Percentiles rank a stretch among this genome's conserved stretches.
Conservation (phyloP, 495 filamentous ascomycete species). For the Aspergillus bridgeri region DNA sequence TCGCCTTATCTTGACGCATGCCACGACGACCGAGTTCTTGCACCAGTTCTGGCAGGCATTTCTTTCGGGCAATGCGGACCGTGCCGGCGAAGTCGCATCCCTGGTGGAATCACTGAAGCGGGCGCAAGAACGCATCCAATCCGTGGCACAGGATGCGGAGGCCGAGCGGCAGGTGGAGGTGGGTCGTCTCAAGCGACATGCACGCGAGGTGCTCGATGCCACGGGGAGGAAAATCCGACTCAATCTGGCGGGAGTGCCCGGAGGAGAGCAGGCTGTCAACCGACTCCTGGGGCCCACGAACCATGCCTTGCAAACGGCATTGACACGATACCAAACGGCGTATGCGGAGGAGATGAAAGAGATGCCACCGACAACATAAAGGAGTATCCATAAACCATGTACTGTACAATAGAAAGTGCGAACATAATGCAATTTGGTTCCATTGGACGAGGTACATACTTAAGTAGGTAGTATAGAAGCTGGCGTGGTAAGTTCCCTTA, state of each 20-base stretch:
- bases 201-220: conserved; percentile 59
- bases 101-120: conserved; percentile 73
- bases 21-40: conserved; percentile 91
- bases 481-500: conserved; percentile 2
- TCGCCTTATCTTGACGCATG: conserved; percentile 77
- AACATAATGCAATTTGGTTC: background rate
- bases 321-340: conserved; percentile 59
- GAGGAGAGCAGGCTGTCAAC: conserved; percentile 72
- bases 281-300: conserved; percentile 70
- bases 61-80: conserved; percentile 74
- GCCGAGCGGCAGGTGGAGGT: conserved; percentile 58
- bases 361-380: conserved; percentile 6
- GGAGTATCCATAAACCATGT: background rate
- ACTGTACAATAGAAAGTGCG: conserved; percentile 1
- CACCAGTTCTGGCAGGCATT: conserved; percentile 93
- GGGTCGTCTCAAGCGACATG: conserved; percentile 60
- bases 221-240: conserved; percentile 68
- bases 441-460: background rate
- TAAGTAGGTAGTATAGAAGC: too few species aligned
- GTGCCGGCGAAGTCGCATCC: conserved; percentile 69
- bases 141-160: conserved; percentile 78
- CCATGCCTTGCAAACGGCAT: conserved; percentile 61
- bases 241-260: conserved; percentile 61
- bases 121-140: conserved; percentile 73
- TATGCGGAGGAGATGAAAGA: conserved; percentile 55